phyloP scores from a whole-genome alignment of 768 basidiomycete species.

The Hericium alpestre region DNA sequence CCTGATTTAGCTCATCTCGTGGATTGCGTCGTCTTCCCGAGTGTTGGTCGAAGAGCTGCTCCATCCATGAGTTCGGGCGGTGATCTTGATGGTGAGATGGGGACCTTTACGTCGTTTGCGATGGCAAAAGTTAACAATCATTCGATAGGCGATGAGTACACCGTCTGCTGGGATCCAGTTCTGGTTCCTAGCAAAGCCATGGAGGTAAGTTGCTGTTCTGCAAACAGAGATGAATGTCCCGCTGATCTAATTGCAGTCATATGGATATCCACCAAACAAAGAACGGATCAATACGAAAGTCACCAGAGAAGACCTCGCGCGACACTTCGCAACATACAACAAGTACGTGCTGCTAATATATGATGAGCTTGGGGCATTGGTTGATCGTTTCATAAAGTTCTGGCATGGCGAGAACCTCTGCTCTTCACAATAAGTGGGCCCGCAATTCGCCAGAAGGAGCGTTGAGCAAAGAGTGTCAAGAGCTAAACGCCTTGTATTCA shows the following conservation, averaged over 20 bases:
- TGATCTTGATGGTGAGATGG: constrained; percentile 49
- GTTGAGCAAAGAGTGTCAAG: constrained; percentile 54
- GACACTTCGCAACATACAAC: constrained; percentile 58
- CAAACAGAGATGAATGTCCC: background rate
- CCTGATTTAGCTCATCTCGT: constrained; percentile 42
- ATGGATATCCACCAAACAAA: constrained; percentile 57
- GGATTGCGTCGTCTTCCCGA: constrained; percentile 60
- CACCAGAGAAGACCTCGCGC: constrained; percentile 46
- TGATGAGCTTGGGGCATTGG: no score
- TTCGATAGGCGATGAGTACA: constrained; percentile 47
- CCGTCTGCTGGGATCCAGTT: constrained; percentile 62
- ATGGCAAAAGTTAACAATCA: background rate
- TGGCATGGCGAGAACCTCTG: constrained; percentile 44
- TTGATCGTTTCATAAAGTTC: constrained; percentile 25
- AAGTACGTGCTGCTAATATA: constrained; percentile 27
- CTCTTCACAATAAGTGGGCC: constrained; percentile 53
- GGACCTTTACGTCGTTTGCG: constrained; percentile 10
- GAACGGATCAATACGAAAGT: constrained; percentile 37
- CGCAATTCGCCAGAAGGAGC: constrained; percentile 45
- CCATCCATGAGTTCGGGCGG: constrained; percentile 66
- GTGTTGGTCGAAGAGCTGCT: constrained; percentile 48
- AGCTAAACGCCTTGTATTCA: constrained; percentile 61
- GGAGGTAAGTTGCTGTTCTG: constrained; percentile 28
- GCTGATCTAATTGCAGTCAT: constrained; percentile 32
- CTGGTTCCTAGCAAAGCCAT: constrained; percentile 44